A percentile compares a stretch with the other conserved stretches of the same genome.
Evolutionary conservation across 495 filamentous ascomycete genomes (phyloP).

Genomic region (Neurospora sp.): DNA sequence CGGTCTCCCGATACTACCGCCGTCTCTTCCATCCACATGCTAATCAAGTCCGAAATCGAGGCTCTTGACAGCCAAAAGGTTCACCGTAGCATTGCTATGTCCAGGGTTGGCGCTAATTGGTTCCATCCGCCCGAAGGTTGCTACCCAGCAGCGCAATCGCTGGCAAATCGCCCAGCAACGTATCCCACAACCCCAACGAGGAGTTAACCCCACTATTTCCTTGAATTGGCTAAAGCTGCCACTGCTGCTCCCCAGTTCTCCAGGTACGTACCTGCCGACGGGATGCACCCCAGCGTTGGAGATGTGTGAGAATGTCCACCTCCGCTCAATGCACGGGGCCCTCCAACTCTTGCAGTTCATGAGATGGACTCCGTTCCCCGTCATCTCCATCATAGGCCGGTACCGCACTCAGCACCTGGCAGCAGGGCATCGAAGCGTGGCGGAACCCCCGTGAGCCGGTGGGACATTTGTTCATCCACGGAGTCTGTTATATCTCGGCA

Average conservation of each 20-base stretch:
- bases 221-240: background rate
- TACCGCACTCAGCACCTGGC: background rate
- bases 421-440: background rate
- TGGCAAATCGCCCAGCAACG: constrained; percentile 5
- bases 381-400: background rate
- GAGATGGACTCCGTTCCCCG: background rate
- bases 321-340: background rate
- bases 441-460: background rate
- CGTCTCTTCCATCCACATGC: constrained; percentile 4
- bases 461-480: background rate
- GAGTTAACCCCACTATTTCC: background rate
- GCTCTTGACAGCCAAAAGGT: background rate
- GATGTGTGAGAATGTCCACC: background rate
- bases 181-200: constrained; percentile 3
- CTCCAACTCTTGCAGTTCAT: background rate
- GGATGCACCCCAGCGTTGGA: background rate
- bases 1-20: background rate
- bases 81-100: background rate
- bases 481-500: background rate
- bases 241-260: background rate
- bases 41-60: constrained; percentile 2
- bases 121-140: constrained; percentile 19
- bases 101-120: constrained; percentile 13
- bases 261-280: background rate
- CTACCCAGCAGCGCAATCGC: constrained; percentile 1